These are phyloP conservation scores for Lepiota venenata DNA, from an alignment of 768 basidiomycete species.

Conservation along the genomic window DNA sequence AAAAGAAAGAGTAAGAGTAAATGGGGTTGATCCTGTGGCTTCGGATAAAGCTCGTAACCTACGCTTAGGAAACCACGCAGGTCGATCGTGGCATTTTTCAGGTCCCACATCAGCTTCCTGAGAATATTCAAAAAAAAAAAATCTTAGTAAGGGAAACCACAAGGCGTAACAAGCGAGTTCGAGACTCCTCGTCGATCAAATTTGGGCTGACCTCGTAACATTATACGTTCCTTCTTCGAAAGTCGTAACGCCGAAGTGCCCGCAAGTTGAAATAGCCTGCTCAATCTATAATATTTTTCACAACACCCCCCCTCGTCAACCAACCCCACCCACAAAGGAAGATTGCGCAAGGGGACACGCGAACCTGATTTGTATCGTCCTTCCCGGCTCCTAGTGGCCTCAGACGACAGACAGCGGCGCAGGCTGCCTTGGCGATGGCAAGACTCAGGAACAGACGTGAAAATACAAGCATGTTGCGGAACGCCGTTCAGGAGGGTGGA, in stretches of 20 bases:
- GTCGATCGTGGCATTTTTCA: slow-evolving; percentile 39
- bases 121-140: neutral
- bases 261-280: slow-evolving; percentile 45
- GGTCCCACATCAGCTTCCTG: slow-evolving; percentile 55
- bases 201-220: slow-evolving; percentile 42
- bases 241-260: slow-evolving; percentile 40
- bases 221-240: slow-evolving; percentile 46
- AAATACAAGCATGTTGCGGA: neutral
- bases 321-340: neutral
- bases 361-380: slow-evolving; percentile 39
- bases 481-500: neutral
- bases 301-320: neutral
- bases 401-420: slow-evolving; percentile 13
- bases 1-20: too few species aligned
- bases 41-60: slow-evolving; percentile 9
- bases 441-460: neutral
- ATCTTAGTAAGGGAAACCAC: neutral
- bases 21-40: neutral
- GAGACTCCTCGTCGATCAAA: neutral
- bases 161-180: too few species aligned
- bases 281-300: slow-evolving; percentile 32
- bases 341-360: neutral
- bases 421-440: neutral
- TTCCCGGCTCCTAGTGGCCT: slow-evolving; percentile 32
- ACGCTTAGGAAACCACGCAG: slow-evolving; percentile 43